Conservation (phyloP, 768 basidiomycete genomes). For the Lyophyllum semitale region DNA sequence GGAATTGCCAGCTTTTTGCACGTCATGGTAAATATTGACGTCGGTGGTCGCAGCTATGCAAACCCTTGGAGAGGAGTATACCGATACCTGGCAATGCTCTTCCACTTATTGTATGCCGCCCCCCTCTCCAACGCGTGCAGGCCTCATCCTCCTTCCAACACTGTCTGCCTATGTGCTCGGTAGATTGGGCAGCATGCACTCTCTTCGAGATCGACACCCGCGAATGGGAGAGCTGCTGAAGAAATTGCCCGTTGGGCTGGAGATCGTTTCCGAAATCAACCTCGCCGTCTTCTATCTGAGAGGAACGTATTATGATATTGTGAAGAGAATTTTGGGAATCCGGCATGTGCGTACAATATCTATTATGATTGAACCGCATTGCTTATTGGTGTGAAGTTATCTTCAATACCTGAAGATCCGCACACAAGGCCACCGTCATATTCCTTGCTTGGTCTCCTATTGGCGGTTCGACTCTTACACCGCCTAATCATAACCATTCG, state of each 20-base stretch:
- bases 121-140: conserved; percentile 43
- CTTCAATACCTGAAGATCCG: conserved; percentile 70
- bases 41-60: conserved; percentile 56
- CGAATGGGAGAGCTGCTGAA: conserved; percentile 34
- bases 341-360: conserved; percentile 52
- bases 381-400: conserved; percentile 49
- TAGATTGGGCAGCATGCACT: conserved; percentile 42
- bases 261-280: conserved; percentile 68
- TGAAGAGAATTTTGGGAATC: conserved; percentile 66
- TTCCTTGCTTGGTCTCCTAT: conserved; percentile 78
- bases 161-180: conserved; percentile 65
- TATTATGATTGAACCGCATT: not conserved
- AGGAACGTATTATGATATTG: conserved; percentile 77
- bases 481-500: conserved; percentile 54
- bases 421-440: conserved; percentile 81
- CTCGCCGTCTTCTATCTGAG: conserved; percentile 79
- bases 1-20: conserved; percentile 9
- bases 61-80: conserved; percentile 91
- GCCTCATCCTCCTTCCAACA: conserved; percentile 65
- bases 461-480: conserved; percentile 64
- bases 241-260: conserved; percentile 50
- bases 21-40: not conserved
- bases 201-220: conserved; percentile 37
- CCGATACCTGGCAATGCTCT: conserved; percentile 70
- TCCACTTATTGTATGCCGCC: conserved; percentile 39